phyloP scores from a whole-genome alignment of 2,329 filamentous ascomycete genomes.

The Aspergillus ibericus region DNA sequence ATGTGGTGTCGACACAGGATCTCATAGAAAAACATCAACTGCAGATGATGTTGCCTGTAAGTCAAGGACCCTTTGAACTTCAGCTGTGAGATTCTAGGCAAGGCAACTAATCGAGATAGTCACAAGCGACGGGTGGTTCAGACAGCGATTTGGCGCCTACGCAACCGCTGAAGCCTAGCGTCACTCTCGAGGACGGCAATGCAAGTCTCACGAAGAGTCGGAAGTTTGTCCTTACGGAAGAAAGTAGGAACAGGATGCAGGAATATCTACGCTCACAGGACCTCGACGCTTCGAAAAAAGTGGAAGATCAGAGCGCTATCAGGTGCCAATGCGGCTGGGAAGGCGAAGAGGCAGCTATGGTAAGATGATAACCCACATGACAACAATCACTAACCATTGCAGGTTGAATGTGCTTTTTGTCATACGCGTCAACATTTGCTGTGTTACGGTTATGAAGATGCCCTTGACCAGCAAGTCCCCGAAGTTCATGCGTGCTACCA shows the following conservation, averaged over 20 bases:
- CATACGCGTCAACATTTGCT: conserved; percentile 47
- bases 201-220: conserved; percentile 7
- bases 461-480: conserved; percentile 41
- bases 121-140: conserved; percentile 22
- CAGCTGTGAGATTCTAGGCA: background rate
- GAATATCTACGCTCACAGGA: conserved; percentile 9
- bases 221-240: conserved; percentile 19
- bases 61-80: background rate
- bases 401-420: conserved; percentile 50
- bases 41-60: conserved; percentile 33
- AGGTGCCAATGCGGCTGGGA: conserved; percentile 45
- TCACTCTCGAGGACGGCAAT: conserved; percentile 3
- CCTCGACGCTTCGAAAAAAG: background rate
- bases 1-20: conserved; percentile 30
- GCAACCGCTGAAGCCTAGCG: conserved; percentile 20
- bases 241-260: conserved; percentile 19
- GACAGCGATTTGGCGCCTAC: conserved; percentile 32
- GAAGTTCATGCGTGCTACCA: conserved; percentile 48
- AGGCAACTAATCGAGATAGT: conserved; percentile 13
- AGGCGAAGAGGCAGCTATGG: conserved; percentile 44
- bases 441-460: conserved; percentile 47
- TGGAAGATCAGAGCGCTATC: conserved; percentile 16
- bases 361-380: conserved; percentile 22
- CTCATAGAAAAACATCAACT: conserved; percentile 27
- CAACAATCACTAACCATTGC: conserved; percentile 10